phyloP scores from a whole-genome alignment of 345 rosid species.

The Trapa bicornis region DNA sequence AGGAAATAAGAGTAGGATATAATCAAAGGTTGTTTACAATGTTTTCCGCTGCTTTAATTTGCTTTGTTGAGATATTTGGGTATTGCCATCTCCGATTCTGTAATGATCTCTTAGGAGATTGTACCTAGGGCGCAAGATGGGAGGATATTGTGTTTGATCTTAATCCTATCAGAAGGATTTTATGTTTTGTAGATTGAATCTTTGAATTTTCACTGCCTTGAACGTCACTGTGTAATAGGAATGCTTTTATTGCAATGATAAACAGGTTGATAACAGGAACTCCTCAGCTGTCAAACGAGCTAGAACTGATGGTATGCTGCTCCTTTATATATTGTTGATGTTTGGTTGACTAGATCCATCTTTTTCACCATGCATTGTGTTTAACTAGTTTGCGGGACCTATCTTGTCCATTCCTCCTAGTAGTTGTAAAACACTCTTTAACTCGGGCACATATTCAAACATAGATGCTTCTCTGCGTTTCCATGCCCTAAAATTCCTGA shows the following conservation, averaged over 20 bases:
- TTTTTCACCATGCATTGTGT: no score
- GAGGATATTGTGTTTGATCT: background rate
- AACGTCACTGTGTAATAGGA: background rate
- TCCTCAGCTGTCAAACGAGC: slow-evolving; percentile 98
- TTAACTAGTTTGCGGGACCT: background rate
- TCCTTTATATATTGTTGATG: background rate
- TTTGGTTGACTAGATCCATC: background rate
- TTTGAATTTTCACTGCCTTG: background rate
- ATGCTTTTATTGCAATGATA: slow-evolving; percentile 1
- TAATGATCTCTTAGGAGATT: background rate
- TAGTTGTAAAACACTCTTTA: background rate
- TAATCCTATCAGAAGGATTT: background rate
- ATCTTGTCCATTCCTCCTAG: background rate
- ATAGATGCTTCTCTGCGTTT: no score
- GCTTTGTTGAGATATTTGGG: background rate
- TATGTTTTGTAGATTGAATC: background rate
- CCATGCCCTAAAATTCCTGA: no score
- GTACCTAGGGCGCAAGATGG: no score
- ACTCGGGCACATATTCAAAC: background rate
- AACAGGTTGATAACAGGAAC: slow-evolving; percentile 87
- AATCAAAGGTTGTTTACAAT: background rate
- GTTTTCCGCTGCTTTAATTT: background rate
- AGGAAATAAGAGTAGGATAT: background rate
- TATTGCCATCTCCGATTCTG: background rate
- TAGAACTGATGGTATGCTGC: slow-evolving; percentile 72